These are phyloP conservation scores for Pilobolus umbonatus DNA, from an alignment of 192 early-diverging fungal genomes.

Conservation along the genomic window DNA sequence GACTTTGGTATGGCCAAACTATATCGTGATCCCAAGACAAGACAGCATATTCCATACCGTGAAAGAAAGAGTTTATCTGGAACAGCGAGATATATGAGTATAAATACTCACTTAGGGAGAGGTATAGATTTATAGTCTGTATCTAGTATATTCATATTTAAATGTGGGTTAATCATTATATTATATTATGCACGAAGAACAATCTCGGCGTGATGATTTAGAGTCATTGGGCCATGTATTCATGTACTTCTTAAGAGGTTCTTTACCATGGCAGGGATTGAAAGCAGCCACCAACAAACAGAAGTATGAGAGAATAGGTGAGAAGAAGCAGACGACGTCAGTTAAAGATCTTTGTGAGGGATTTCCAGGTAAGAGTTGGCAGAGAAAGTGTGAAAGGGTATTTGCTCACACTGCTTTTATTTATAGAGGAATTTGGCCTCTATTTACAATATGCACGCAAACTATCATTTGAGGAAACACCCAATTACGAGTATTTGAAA, in stretches of 20 bases:
- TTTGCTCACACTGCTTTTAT: background rate
- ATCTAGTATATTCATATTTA: background rate
- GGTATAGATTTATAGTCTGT: slow-evolving; percentile 35
- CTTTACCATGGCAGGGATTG: slow-evolving; percentile 94
- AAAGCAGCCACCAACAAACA: slow-evolving; percentile 98
- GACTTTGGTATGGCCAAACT: slow-evolving; percentile 99
- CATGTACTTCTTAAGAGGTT: slow-evolving; percentile 94
- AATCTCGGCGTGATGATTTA: slow-evolving; percentile 94
- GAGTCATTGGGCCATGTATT: slow-evolving; percentile 97
- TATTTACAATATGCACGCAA: slow-evolving; percentile 87
- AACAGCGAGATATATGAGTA: slow-evolving; percentile 96
- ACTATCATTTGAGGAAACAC: slow-evolving; percentile 90
- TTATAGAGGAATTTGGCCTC: slow-evolving; percentile 76
- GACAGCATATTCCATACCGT: slow-evolving; percentile 94
- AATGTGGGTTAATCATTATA: background rate
- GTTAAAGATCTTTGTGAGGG: slow-evolving; percentile 88
- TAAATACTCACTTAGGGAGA: slow-evolving; percentile 94
- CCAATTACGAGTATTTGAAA: slow-evolving; percentile 90
- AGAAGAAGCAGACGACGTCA: slow-evolving; percentile 88
- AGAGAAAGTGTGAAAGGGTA: background rate
- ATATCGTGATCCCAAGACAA: slow-evolving; percentile 93
- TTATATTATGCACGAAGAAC: slow-evolving; percentile 52
- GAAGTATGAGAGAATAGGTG: slow-evolving; percentile 99
- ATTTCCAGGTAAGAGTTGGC: slow-evolving; percentile 58
- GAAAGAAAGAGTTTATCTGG: slow-evolving; percentile 92